Percentiles rank a stretch among this genome's conserved stretches.
Evolutionary conservation across 345 rosid genomes (phyloP).

Genomic region (Populus pruinosa): DNA sequence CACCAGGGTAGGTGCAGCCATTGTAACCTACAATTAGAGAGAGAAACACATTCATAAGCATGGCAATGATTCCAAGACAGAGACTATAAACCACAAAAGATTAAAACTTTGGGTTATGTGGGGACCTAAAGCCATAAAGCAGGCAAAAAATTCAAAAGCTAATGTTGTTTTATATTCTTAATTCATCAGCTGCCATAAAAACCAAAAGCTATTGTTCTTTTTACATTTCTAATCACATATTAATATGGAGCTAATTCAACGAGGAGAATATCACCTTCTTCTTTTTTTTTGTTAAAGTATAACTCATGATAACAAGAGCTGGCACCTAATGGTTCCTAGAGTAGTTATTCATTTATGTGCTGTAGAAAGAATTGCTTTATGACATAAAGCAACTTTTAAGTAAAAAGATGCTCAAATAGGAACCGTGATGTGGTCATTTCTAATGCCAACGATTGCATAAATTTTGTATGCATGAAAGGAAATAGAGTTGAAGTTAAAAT

Average conservation of each 20-base stretch:
- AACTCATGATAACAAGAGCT: not conserved
- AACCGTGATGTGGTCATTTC: not conserved
- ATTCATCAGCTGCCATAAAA: not conserved
- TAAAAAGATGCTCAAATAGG: not conserved
- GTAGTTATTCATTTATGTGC: not conserved
- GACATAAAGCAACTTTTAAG: not conserved
- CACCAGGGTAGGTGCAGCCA: conserved; percentile 59
- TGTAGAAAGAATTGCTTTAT: not conserved
- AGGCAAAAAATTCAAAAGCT: not conserved
- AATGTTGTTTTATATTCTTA: not conserved
- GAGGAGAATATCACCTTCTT: not conserved
- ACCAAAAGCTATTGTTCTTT: not conserved
- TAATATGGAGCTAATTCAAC: not conserved
- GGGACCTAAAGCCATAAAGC: not conserved
- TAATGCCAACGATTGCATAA: not conserved
- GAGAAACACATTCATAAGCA: not conserved
- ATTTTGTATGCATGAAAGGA: too few species aligned
- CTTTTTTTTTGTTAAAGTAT: not conserved
- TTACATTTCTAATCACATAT: not conserved
- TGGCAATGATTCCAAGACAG: not conserved
- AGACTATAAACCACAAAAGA: not conserved
- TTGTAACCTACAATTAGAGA: conserved; percentile 45
- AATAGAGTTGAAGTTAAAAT: conserved; percentile 4
- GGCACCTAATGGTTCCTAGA: not conserved
- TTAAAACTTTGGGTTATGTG: not conserved